A percentile compares a stretch with the other conserved stretches of the same genome.
Conservation (phyloP, 805 yeast genomes). For the Clavispora carvajalis region DNA sequence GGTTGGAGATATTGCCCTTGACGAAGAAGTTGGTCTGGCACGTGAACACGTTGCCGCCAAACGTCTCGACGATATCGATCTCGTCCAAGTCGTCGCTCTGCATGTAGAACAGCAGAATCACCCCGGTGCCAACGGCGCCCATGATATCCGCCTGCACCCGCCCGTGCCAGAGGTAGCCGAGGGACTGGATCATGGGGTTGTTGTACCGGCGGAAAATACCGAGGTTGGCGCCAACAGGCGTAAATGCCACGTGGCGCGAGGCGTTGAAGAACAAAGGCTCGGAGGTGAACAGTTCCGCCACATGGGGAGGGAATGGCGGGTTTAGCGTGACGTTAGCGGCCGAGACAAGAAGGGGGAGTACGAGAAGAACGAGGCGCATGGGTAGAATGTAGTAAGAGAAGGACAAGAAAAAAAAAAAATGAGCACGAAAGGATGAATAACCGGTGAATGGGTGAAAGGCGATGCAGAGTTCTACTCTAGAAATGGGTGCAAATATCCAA, state of each 20-base stretch:
- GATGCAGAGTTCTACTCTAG: too few relatives aligned
- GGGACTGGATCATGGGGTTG: slow-evolving; percentile 28
- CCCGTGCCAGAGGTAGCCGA: slow-evolving; percentile 31
- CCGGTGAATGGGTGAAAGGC: too few relatives aligned
- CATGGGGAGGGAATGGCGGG: slow-evolving; percentile 18
- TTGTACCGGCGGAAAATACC: slow-evolving; percentile 15
- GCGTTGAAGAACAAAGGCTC: not conserved
- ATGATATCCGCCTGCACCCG: slow-evolving; percentile 31
- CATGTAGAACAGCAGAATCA: slow-evolving; percentile 36
- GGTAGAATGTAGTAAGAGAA: too few relatives aligned
- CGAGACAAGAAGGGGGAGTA: not conserved
- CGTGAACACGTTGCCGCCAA: slow-evolving; percentile 30
- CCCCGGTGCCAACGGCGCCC: slow-evolving; percentile 30
- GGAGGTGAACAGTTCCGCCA: slow-evolving; percentile 14
- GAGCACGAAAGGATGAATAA: too few relatives aligned
- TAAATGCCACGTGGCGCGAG: not conserved
- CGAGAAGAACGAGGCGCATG: not conserved
- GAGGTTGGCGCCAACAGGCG: slow-evolving; percentile 1
- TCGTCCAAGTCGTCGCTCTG: slow-evolving; percentile 41
- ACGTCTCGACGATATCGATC: slow-evolving; percentile 35
- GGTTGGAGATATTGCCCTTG: slow-evolving; percentile 33
- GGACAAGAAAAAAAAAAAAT: too few relatives aligned
- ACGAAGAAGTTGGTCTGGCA: slow-evolving; percentile 36
- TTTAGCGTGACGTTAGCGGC: slow-evolving; percentile 12
- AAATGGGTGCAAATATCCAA: too few relatives aligned